Evolutionary conservation across 345 rosid genomes (phyloP).

Genomic region (Ricinus communis): DNA sequence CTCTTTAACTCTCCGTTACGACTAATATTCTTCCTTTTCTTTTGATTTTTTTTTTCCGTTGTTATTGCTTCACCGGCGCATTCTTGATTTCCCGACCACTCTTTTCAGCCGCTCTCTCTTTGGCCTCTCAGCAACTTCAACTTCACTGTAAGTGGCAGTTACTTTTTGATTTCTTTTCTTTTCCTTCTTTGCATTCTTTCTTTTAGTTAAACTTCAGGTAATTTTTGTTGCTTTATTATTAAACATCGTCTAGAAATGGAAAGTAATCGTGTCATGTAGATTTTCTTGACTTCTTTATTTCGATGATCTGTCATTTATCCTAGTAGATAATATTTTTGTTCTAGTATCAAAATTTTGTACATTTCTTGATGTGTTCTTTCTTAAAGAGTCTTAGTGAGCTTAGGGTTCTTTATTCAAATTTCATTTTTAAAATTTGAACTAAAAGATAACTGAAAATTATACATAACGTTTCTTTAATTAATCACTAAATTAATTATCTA

Average conservation of each 20-base stretch:
- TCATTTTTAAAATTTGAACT: slow-evolving; percentile 14
- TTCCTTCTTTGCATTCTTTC: too few species aligned
- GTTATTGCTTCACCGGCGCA: not conserved
- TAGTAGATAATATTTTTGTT: not conserved
- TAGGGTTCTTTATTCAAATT: not conserved
- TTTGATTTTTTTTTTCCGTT: not conserved
- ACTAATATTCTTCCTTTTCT: not conserved
- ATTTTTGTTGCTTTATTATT: slow-evolving; percentile 18
- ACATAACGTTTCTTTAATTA: not conserved
- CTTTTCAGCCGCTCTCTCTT: too few species aligned
- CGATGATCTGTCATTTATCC: not conserved
- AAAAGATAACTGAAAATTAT: not conserved
- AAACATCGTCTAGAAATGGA: slow-evolving; percentile 10
- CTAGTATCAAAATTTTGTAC: not conserved
- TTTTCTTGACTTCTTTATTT: slow-evolving; percentile 3
- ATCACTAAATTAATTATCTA: not conserved
- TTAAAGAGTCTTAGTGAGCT: not conserved
- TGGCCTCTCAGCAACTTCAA: not conserved
- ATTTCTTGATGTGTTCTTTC: too few species aligned
- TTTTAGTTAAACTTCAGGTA: slow-evolving; percentile 12
- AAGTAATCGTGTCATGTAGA: not conserved
- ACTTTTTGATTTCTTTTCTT: not conserved
- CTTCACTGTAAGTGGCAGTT: slow-evolving; percentile 18
- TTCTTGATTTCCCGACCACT: slow-evolving; percentile 9
- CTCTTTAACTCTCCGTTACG: not conserved